Conservation (phyloP, 2,329 filamentous ascomycete genomes). For the Cryphonectria japonica region DNA sequence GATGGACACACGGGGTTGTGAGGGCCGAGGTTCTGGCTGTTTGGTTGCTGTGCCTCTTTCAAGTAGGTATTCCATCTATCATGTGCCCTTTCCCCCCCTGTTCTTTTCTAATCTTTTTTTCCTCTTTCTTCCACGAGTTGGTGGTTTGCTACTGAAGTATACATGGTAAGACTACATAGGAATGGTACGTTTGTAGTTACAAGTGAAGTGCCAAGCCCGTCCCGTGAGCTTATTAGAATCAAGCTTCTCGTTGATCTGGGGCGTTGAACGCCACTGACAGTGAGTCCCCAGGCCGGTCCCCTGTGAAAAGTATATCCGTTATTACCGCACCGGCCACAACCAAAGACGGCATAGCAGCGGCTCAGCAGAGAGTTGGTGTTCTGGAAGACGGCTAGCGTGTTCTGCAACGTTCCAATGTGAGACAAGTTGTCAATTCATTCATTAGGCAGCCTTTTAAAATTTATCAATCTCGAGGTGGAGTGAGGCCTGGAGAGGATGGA, state of each 20-base stretch:
- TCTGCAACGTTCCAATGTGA: background rate
- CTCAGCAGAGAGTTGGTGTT: background rate
- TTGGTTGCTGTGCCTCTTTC: too few relatives aligned
- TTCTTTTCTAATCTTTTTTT: background rate
- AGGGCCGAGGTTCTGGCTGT: background rate
- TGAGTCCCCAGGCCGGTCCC: background rate
- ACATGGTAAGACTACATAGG: background rate
- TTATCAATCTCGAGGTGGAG: background rate
- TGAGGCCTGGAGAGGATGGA: background rate
- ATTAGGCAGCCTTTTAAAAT: background rate
- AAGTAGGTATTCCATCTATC: background rate
- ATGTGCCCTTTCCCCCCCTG: background rate
- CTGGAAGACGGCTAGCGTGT: background rate
- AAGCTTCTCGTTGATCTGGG: conserved; percentile 1
- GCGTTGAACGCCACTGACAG: too few relatives aligned
- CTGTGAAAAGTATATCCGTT: background rate
- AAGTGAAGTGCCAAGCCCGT: background rate
- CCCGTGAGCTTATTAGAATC: conserved; percentile 1
- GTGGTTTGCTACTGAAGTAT: background rate
- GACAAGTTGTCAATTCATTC: background rate
- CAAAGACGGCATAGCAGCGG: background rate
- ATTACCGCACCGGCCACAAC: background rate
- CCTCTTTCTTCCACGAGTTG: background rate
- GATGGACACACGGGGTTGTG: background rate
- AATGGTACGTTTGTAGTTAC: background rate